These are phyloP conservation scores for Hansfordia pulvinata DNA, from an alignment of 2,329 filamentous ascomycete species.

Conservation along the genomic window DNA sequence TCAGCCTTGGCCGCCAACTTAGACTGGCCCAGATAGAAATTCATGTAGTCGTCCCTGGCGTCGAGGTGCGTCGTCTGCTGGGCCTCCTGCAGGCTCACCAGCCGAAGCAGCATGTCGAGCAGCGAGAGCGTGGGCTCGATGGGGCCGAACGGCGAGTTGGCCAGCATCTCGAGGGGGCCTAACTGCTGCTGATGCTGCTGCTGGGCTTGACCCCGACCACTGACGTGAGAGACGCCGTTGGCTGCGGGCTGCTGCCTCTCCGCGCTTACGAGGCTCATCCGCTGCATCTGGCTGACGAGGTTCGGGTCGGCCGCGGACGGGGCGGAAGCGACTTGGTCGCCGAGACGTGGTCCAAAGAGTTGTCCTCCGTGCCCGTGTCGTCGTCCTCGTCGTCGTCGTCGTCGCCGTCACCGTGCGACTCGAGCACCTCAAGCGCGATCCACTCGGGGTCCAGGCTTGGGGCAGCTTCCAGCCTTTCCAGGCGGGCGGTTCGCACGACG, in stretches of 20 bases:
- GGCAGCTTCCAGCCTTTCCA: conserved; percentile 45
- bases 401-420: conserved; percentile 38
- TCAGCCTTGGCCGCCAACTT: no score
- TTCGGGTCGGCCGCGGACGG: conserved; percentile 13
- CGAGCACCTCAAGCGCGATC: conserved; percentile 80
- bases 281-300: conserved; percentile 15
- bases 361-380: conserved; percentile 4
- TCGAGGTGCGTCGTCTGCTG: conserved; percentile 82
- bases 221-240: no score
- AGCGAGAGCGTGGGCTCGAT: conserved; percentile 53
- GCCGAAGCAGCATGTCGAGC: conserved; percentile 75
- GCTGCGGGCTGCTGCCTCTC: no score
- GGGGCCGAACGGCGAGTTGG: conserved; percentile 34
- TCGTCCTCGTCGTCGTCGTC: neutral
- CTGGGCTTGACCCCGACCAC: no score
- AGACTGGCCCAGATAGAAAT: conserved; percentile 65
- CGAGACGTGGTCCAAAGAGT: conserved; percentile 4
- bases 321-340: conserved; percentile 5
- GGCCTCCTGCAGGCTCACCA: conserved; percentile 81
- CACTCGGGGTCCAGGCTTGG: conserved; percentile 74
- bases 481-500: no score
- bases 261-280: conserved; percentile 37
- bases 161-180: conserved; percentile 16
- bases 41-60: conserved; percentile 78
- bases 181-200: conserved; percentile 3